Evolutionary conservation across 2,329 filamentous ascomycete genomes (phyloP).

Genomic region (Aspergillus sp.): DNA sequence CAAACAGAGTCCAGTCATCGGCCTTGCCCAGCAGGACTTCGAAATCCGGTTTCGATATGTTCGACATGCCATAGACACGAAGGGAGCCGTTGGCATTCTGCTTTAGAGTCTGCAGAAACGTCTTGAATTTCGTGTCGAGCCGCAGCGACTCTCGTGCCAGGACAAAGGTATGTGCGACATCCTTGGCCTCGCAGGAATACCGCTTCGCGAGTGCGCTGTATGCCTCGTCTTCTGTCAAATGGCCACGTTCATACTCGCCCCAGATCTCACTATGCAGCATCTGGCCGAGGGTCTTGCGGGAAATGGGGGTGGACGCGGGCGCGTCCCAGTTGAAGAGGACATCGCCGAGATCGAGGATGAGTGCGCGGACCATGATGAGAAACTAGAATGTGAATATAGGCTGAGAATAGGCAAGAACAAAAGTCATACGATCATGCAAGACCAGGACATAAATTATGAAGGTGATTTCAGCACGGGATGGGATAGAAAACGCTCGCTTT

Average conservation of each 20-base stretch:
- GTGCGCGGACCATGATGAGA: background rate
- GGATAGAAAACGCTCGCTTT: too few relatives aligned
- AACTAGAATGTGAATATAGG: background rate
- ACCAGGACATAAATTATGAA: background rate
- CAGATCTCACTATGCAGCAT: background rate
- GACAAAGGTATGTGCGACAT: too few relatives aligned
- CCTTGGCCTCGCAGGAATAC: too few relatives aligned
- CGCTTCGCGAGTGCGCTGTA: too few relatives aligned
- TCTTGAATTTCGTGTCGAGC: background rate
- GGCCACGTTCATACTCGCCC: background rate
- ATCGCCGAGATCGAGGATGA: background rate
- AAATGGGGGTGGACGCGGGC: background rate
- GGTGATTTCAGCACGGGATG: too few relatives aligned
- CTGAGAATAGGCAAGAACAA: background rate
- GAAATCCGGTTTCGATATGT: constrained; percentile 2
- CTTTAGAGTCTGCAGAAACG: background rate
- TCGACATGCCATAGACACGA: constrained; percentile 9
- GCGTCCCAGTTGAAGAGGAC: background rate
- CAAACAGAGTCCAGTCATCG: constrained; percentile 36
- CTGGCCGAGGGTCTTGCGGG: background rate
- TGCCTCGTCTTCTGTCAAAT: background rate
- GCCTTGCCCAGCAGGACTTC: background rate
- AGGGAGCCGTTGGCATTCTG: background rate
- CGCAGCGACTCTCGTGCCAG: background rate
- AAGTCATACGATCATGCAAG: background rate